These are phyloP conservation scores for Penicillium ochrochloron DNA, from an alignment of 495 filamentous ascomycete genomes.

Conservation along the genomic window DNA sequence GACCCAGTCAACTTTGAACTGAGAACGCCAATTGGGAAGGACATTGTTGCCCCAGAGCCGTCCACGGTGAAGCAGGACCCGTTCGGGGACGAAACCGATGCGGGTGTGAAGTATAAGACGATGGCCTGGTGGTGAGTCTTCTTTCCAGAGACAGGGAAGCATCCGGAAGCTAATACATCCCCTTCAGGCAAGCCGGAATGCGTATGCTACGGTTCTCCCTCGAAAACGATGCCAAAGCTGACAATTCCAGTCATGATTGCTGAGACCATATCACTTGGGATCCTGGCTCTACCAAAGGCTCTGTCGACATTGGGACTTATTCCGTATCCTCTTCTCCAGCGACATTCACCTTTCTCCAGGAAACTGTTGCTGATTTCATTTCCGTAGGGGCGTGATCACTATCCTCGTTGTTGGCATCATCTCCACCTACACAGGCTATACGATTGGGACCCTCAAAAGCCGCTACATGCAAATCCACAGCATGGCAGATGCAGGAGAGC, in stretches of 20 bases:
- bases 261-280: constrained; percentile 67
- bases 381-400: constrained; percentile 48
- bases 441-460: constrained; percentile 71
- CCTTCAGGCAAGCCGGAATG: constrained; percentile 42
- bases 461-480: constrained; percentile 64
- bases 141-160: not conserved
- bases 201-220: constrained; percentile 16
- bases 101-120: constrained; percentile 39
- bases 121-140: constrained; percentile 44
- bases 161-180: constrained; percentile 4
- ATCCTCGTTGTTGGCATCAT: constrained; percentile 65
- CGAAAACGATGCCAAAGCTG: not conserved
- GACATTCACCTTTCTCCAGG: not conserved
- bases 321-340: constrained; percentile 33
- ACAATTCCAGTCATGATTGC: constrained; percentile 58
- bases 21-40: not conserved
- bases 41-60: not conserved
- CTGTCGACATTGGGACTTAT: constrained; percentile 64
- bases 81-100: constrained; percentile 38
- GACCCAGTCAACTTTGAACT: not conserved
- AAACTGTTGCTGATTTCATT: constrained; percentile 23
- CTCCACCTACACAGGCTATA: constrained; percentile 73
- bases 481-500: constrained; percentile 67
- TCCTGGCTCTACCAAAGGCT: constrained; percentile 60
- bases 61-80: constrained; percentile 29